Percentiles rank a stretch among this genome's conserved stretches.
phyloP scores from a whole-genome alignment of 106 monocot species.

The Iris macrosiphon region DNA sequence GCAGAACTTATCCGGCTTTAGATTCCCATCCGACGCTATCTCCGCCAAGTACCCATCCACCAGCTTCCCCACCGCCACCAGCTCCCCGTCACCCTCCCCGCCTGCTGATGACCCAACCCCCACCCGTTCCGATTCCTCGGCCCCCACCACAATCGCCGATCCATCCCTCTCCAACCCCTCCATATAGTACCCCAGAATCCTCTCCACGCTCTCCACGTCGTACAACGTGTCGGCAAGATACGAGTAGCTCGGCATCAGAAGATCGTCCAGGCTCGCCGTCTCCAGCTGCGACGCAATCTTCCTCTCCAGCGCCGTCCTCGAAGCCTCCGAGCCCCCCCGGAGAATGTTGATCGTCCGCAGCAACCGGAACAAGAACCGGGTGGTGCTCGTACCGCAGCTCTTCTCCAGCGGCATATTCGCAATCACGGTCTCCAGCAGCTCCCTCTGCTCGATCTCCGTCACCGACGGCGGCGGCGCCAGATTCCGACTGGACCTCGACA shows the following conservation, averaged over 20 bases:
- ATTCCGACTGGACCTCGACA: constrained; percentile 60
- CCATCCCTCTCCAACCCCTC: constrained; percentile 19
- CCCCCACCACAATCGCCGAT: constrained; percentile 2
- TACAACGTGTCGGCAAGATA: constrained; percentile 80
- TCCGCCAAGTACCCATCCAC: constrained; percentile 84
- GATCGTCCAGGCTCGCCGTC: constrained; percentile 71
- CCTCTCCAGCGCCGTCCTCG: constrained; percentile 46
- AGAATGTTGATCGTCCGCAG: constrained; percentile 68
- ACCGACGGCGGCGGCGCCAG: constrained; percentile 13
- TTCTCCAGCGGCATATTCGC: constrained; percentile 57
- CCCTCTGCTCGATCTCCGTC: constrained; percentile 51
- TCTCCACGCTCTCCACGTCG: constrained; percentile 89
- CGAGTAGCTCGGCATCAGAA: constrained; percentile 87
- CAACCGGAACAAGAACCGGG: constrained; percentile 64
- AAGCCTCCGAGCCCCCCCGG: constrained; percentile 37
- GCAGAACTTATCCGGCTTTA: constrained; percentile 72
- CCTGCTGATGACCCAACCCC: constrained; percentile 7
- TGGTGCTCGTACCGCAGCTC: constrained; percentile 23
- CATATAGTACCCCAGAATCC: constrained; percentile 54
- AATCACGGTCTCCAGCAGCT: constrained; percentile 67
- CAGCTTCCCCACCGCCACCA: constrained; percentile 61
- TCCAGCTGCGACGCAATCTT: constrained; percentile 80
- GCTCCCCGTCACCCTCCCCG: constrained; percentile 1
- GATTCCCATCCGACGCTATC: constrained; percentile 80
- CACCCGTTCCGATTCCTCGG: constrained; percentile 1